A percentile compares a stretch with the other conserved stretches of the same genome.
These are phyloP conservation scores for Letharia lupina DNA, from an alignment of 495 filamentous ascomycete species.

Conservation along the genomic window DNA sequence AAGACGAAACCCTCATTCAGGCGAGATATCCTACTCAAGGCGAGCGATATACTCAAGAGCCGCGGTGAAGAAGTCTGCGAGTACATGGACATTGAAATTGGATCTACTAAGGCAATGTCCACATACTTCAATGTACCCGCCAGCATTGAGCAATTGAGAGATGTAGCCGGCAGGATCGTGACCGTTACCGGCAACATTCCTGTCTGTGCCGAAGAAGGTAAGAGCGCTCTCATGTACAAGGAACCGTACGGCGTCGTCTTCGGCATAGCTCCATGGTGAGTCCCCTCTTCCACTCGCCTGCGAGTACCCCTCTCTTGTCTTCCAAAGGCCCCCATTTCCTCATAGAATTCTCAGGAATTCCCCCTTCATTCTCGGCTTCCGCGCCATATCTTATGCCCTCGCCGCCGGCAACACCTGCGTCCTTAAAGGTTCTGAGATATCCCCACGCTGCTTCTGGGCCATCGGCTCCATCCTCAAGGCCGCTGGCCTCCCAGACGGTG, in stretches of 20 bases:
- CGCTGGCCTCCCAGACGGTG: slow-evolving; percentile 59
- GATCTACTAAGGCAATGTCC: slow-evolving; percentile 44
- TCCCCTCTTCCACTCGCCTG: not conserved
- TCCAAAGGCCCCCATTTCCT: no score
- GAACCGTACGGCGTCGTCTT: slow-evolving; percentile 79
- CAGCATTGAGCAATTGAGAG: slow-evolving; percentile 53
- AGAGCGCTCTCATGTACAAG: slow-evolving; percentile 61
- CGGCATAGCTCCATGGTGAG: slow-evolving; percentile 73
- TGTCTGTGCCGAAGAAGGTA: slow-evolving; percentile 42
- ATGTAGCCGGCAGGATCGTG: slow-evolving; percentile 60
- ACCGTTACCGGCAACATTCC: slow-evolving; percentile 56
- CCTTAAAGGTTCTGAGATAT: slow-evolving; percentile 68
- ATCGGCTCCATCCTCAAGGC: slow-evolving; percentile 61
- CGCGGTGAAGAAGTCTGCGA: slow-evolving; percentile 54
- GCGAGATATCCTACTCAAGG: slow-evolving; percentile 63
- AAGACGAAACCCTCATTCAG: slow-evolving; percentile 51
- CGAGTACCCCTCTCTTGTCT: not conserved
- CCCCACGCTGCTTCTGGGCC: slow-evolving; percentile 66
- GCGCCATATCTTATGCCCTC: slow-evolving; percentile 64
- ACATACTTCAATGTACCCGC: slow-evolving; percentile 55
- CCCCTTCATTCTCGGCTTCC: slow-evolving; percentile 55
- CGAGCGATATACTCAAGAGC: slow-evolving; percentile 56
- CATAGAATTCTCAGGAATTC: slow-evolving; percentile 18
- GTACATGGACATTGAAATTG: slow-evolving; percentile 65
- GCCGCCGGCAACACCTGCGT: slow-evolving; percentile 73